Base-by-base conservation (phyloP, 2,329 filamentous ascomycete species). In the Aspergillus carbonarius region DNA sequence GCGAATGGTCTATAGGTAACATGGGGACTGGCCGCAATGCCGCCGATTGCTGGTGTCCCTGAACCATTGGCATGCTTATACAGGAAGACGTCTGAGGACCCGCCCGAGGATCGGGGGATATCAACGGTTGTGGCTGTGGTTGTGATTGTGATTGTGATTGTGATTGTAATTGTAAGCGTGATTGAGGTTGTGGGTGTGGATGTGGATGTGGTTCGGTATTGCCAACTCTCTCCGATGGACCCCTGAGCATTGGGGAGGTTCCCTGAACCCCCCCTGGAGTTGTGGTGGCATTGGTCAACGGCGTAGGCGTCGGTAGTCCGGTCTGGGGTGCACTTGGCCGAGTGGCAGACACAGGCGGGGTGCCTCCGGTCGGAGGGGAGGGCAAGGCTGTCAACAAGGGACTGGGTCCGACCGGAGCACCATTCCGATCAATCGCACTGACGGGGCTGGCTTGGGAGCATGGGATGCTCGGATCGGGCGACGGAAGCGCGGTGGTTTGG, bases 361-460 rank as follows among this genome's bases (percentile, higher is more conserved):
- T 32, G 34, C 55, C 56, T 32, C 51, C 35, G 39, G 35, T 35
- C 10, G 54, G 85, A 82, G 32, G 87, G 86, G 13, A 88, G 88
- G 6, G 85, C 84, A 63, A 56, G n/a, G 57, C 48, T 20, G 54
- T 37, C 15, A 40, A 13, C 12, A 51, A 88, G 79, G 18, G 83
- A 48, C 40, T 55, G 20, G 42, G 23, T 12, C 44, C 30, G 27
- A 53, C 40, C 47, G 48, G 39, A 32, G 35, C n/a, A 40, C 53
- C 50, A 60, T 60, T 61, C 18, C 59, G 55, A 52, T 65, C 64
- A 39, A 60, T 58, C 42, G 63, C 55, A 46, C 48, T 60, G 40
- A 61, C 52, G 5, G 71, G 71, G 57, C 69, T 74, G 17, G 65
- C 55, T 53, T 67, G 62, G 35, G 68, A 69, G 27, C 56, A 49